phyloP scores from a whole-genome alignment of 306 rosid species.

The Astragalus membranaceus region DNA sequence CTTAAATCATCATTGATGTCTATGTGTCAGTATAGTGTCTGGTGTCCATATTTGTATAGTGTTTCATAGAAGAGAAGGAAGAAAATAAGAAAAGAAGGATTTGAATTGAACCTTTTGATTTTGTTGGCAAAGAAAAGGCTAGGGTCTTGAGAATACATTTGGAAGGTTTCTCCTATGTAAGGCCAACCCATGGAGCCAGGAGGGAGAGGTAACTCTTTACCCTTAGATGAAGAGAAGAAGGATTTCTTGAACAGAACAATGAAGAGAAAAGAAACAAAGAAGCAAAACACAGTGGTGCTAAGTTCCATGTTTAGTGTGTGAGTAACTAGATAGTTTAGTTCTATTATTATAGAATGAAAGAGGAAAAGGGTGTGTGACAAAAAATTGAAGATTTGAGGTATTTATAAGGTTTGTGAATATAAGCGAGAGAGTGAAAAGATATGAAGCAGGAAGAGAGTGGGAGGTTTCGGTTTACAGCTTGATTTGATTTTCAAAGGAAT shows the following conservation, averaged over 20 bases:
- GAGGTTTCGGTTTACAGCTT: constrained; percentile 39
- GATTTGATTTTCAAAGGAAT: constrained; percentile 37
- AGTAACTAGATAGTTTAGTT: not conserved
- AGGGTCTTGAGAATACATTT: constrained; percentile 92
- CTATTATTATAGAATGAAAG: not conserved
- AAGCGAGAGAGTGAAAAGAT: not conserved
- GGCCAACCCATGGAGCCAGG: constrained; percentile 94
- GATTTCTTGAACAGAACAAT: constrained; percentile 30
- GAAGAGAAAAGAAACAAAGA: constrained; percentile 19
- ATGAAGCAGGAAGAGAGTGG: not conserved
- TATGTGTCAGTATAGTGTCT: no score
- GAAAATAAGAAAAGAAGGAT: not conserved
- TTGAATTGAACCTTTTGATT: constrained; percentile 44
- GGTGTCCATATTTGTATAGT: no score
- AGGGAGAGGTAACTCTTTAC: constrained; percentile 53
- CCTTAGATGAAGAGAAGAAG: constrained; percentile 22
- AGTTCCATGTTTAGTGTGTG: constrained; percentile 33
- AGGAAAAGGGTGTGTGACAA: not conserved
- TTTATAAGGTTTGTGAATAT: constrained; percentile 23
- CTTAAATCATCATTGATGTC: no score
- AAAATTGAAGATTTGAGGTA: constrained; percentile 6
- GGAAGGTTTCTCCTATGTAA: constrained; percentile 91
- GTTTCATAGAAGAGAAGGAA: no score
- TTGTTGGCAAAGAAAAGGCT: constrained; percentile 73
- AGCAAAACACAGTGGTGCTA: not conserved